A percentile compares a stretch with the other conserved stretches of the same genome.
Evolutionary conservation across 2,329 filamentous ascomycete genomes (phyloP).

Genomic region (Colletotrichum musae): DNA sequence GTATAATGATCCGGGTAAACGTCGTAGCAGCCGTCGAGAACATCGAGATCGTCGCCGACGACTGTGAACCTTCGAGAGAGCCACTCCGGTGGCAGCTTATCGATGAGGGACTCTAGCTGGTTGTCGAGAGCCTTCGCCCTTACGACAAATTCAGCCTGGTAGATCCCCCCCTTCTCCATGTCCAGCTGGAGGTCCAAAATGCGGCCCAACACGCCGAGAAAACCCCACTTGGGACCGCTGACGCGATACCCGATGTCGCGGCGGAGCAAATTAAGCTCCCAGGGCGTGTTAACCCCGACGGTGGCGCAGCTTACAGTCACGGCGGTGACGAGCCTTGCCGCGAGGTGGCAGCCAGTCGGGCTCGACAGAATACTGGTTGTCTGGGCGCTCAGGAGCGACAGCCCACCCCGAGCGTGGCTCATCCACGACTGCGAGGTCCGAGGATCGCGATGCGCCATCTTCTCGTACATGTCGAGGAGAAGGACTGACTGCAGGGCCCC

Average conservation of each 20-base stretch:
- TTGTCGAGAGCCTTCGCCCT: conserved; percentile 12
- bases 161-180: neutral
- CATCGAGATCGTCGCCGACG: conserved; percentile 12
- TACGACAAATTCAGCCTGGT: neutral
- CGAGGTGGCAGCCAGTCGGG: conserved; percentile 12
- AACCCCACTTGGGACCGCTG: conserved; percentile 22
- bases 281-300: neutral
- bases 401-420: conserved; percentile 44
- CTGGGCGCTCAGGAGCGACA: conserved; percentile 38
- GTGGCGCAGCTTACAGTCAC: conserved; percentile 26
- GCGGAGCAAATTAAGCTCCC: neutral
- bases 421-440: conserved; percentile 34
- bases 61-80: neutral
- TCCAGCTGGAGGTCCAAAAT: conserved; percentile 11
- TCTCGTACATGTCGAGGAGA: conserved; percentile 48
- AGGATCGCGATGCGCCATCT: conserved; percentile 43
- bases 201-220: conserved; percentile 5
- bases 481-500: conserved; percentile 45
- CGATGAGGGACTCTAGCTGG: neutral
- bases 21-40: conserved; percentile 42
- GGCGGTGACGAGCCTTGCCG: conserved; percentile 24
- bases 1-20: conserved; percentile 42
- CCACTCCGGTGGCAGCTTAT: neutral
- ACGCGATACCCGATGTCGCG: conserved; percentile 27
- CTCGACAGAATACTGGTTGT: conserved; percentile 12